Evolutionary conservation across 108 stramenopile genomes (phyloP).

Genomic region (Skeletonema grethae): DNA sequence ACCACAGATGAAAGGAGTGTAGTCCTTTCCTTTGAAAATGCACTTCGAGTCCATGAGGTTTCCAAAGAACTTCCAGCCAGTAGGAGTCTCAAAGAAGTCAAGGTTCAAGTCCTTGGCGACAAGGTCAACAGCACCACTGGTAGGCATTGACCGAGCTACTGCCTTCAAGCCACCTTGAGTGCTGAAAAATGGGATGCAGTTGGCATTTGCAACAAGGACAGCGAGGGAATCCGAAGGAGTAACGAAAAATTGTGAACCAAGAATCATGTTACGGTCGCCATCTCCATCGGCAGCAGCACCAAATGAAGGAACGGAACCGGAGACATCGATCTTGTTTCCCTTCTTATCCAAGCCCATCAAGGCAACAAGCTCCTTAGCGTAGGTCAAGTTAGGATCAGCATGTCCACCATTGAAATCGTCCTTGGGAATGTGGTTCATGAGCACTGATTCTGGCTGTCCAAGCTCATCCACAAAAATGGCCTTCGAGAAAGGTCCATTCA

Average conservation of each 20-base stretch:
- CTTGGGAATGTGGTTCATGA: constrained; percentile 91
- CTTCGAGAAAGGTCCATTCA: constrained; percentile 97
- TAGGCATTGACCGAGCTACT: constrained; percentile 99
- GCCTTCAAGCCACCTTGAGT: constrained; percentile 96
- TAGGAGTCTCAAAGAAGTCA: constrained; percentile 96
- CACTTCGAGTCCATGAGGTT: constrained; percentile 99
- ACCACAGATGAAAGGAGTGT: constrained; percentile 99
- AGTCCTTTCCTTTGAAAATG: constrained; percentile 88
- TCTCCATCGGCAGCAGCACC: constrained; percentile 99
- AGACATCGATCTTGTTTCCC: constrained; percentile 80
- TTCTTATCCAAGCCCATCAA: constrained; percentile 90
- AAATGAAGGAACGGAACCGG: constrained; percentile 87
- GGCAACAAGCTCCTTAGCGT: constrained; percentile 95
- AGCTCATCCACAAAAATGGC: constrained; percentile 94
- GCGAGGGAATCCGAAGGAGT: constrained; percentile 99
- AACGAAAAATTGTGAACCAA: constrained; percentile 98
- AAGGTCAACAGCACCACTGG: constrained; percentile 97
- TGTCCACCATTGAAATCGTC: constrained; percentile 98
- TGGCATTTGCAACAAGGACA: constrained; percentile 96
- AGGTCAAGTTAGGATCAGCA: constrained; percentile 99
- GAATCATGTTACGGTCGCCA: constrained; percentile 99
- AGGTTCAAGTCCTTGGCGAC: constrained; percentile 95
- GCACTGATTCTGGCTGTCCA: constrained; percentile 76
- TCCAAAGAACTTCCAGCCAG: constrained; percentile 99
- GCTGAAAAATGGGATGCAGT: constrained; percentile 95